Conservation (phyloP, 2,329 filamentous ascomycete species). For the Ceratocystis lukuohia region DNA sequence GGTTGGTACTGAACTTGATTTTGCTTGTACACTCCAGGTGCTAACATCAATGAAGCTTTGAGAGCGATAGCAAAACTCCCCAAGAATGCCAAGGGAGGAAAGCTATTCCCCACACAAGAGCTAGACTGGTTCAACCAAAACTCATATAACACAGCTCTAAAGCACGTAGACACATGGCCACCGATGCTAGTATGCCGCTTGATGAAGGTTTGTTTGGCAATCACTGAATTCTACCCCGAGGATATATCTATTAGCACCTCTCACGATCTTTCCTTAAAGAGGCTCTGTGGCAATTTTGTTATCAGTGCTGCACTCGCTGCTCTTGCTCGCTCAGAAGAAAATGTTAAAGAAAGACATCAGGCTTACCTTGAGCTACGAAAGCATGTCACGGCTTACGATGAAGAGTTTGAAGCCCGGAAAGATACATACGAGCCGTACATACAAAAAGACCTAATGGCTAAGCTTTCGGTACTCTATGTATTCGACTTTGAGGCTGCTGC, state of each 20-base stretch:
- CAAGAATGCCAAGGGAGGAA: conserved; percentile 31
- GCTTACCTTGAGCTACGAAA: conserved; percentile 48
- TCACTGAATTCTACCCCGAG: conserved; percentile 39
- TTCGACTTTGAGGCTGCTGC: conserved; percentile 70
- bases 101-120: conserved; percentile 48
- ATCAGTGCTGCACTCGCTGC: conserved; percentile 38
- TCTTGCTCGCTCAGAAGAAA: conserved; percentile 38
- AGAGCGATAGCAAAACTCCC: conserved; percentile 31
- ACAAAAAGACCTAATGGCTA: conserved; percentile 41
- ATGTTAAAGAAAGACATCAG: conserved; percentile 39
- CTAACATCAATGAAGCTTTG: conserved; percentile 26
- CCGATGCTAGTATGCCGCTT: conserved; percentile 43
- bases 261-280: conserved; percentile 43
- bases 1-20: conserved; percentile 26
- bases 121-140: conserved; percentile 76
- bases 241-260: conserved; percentile 31
- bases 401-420: conserved; percentile 17
- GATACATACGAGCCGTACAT: conserved; percentile 13
- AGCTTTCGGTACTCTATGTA: conserved; percentile 53
- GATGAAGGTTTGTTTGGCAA: conserved; percentile 37
- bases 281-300: conserved; percentile 60
- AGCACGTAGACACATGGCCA: conserved; percentile 42
- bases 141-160: conserved; percentile 63
- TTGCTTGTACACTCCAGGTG: conserved; percentile 6
- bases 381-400: conserved; percentile 47